Percentiles rank a stretch among this genome's conserved stretches.
Conservation (phyloP, 208 protist genomes). For the Leishmania major region DNA sequence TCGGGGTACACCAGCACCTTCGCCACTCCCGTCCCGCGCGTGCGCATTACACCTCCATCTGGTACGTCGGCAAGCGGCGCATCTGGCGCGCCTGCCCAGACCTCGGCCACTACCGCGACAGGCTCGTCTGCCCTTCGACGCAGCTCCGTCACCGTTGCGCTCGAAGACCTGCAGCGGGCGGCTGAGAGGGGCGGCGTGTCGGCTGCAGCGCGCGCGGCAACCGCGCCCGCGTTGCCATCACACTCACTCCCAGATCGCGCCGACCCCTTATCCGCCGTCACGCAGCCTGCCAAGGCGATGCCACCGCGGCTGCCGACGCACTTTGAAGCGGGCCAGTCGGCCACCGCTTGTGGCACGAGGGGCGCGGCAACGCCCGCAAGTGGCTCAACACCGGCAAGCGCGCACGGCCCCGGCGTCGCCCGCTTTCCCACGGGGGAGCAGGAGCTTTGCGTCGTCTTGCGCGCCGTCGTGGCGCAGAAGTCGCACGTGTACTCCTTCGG, state of each 20-base stretch:
- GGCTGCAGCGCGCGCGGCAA: neutral
- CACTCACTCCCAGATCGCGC: neutral
- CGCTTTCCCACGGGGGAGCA: slow-evolving; percentile 37
- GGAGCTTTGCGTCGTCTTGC: slow-evolving; percentile 73
- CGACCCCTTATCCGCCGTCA: neutral
- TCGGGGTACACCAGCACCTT: slow-evolving; percentile 4
- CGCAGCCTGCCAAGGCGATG: neutral
- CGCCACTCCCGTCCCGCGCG: neutral
- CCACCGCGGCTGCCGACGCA: neutral
- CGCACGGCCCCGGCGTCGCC: slow-evolving; percentile 19
- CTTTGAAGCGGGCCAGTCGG: neutral
- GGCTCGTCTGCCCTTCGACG: slow-evolving; percentile 15
- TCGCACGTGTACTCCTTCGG: slow-evolving; percentile 74
- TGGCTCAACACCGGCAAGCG: slow-evolving; percentile 18
- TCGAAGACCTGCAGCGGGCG: slow-evolving; percentile 19
- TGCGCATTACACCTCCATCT: neutral
- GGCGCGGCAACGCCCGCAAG: neutral
- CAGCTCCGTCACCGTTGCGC: slow-evolving; percentile 31
- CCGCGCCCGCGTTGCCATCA: neutral
- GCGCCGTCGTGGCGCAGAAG: slow-evolving; percentile 78
- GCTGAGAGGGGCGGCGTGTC: neutral
- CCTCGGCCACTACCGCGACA: neutral
- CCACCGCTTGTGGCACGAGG: neutral
- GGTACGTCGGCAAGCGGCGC: neutral
- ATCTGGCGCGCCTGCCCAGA: neutral